Base-by-base conservation (phyloP, 495 filamentous ascomycete genomes). In the Trichoderma gamsii region DNA sequence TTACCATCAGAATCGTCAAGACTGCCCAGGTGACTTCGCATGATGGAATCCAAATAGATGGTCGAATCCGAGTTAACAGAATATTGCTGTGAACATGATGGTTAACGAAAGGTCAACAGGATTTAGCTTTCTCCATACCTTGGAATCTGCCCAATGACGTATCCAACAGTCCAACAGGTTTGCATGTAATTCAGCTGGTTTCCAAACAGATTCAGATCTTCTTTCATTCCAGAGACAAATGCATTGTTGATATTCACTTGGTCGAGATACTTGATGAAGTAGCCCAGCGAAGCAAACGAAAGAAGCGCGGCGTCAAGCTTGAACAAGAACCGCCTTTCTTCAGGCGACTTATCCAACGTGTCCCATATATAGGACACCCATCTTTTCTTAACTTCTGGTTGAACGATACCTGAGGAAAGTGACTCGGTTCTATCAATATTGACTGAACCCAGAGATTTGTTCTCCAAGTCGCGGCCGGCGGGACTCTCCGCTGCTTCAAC, bases 91-190 rank as follows among this genome's bases (percentile, higher is more conserved):
- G 7, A 74, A 72, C 13, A 43, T 23, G 16, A 21, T 1, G 35
- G 12, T 66, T 49, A 46, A 13, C 0, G 44, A 21, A 11, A 6
- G 15, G 18, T 11, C n/a, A 0, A 1, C 11, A 21, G 8, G 2
- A 3, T 23, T 41, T 7, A 27, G 16, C 41, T 11, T 44, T 43
- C 3, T 21, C 8, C 74, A 68, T 83, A 85, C 72, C 81, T 84
- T 0, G 87, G 87, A 44, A 89, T 83, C 69, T 89, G 79, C 15
- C 86, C 87, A 56, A 89, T 78, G 2, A 89, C 82, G 69, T 88
- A 87, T 16, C 87, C 88, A 18, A 88, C 82, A 0, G 86, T 89
- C 83, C 84, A 90, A 66, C 76, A 81, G 3, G 83, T 81, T 59
- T 79, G 79, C 78, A 85, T 75, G 66, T 79, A 79, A 64, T 80